A percentile compares a stretch with the other conserved stretches of the same genome.
Evolutionary conservation across 306 rosid species (phyloP).

Genomic region (Sophora flavescens): DNA sequence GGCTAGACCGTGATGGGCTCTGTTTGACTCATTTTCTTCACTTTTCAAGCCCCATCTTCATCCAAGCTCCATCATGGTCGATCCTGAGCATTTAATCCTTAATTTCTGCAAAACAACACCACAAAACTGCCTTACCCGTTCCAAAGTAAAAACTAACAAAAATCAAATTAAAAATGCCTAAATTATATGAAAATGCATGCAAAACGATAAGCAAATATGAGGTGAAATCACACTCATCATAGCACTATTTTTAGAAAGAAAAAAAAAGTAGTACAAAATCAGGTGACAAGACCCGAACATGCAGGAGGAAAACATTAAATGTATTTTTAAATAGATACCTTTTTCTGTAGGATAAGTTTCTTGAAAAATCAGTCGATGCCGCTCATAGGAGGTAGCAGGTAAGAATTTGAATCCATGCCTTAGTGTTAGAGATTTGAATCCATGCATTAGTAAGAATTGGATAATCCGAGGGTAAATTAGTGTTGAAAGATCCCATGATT

Average conservation of each 20-base stretch:
- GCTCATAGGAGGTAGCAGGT: not conserved
- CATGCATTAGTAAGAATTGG: not conserved
- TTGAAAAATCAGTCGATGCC: not conserved
- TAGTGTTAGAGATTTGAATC: slow-evolving; percentile 1
- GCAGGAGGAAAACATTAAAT: not conserved
- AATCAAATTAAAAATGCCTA: too few relatives aligned
- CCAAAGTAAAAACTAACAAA: too few relatives aligned
- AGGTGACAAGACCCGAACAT: not conserved
- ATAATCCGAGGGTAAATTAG: slow-evolving; percentile 1
- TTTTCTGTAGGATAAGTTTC: slow-evolving; percentile 6
- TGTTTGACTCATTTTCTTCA: too few relatives aligned
- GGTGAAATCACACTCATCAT: too few relatives aligned
- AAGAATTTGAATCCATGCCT: slow-evolving; percentile 20
- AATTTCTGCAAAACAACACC: too few relatives aligned
- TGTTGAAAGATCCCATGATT: not conserved
- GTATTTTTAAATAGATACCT: slow-evolving; percentile 1
- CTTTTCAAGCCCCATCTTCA: too few relatives aligned
- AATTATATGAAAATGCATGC: too few relatives aligned
- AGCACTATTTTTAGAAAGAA: not conserved
- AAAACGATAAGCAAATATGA: too few relatives aligned
- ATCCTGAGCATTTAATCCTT: too few relatives aligned
- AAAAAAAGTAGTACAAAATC: not conserved
- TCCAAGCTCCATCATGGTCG: too few relatives aligned
- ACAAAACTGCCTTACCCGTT: too few relatives aligned
- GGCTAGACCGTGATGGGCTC: too few relatives aligned